These are phyloP conservation scores for Syzygium malaccense DNA, from an alignment of 441 rosid species.

Conservation along the genomic window DNA sequence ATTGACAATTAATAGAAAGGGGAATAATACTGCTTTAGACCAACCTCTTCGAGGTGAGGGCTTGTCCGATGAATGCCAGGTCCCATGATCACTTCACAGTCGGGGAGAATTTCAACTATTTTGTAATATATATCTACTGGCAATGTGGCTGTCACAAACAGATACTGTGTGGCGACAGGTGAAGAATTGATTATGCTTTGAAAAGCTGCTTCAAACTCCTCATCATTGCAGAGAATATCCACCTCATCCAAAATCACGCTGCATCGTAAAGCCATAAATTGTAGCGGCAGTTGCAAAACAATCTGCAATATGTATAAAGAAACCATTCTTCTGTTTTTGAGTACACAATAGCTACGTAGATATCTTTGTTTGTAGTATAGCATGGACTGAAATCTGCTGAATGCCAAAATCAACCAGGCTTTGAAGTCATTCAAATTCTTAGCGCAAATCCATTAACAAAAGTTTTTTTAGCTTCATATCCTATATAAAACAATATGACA, in stretches of 20 bases:
- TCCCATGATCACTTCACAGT: conserved; percentile 82
- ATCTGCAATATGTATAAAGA: background rate
- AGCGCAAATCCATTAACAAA: background rate
- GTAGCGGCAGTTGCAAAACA: background rate
- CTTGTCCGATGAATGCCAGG: conserved; percentile 86
- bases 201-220: conserved; percentile 67
- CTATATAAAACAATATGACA: background rate
- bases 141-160: conserved; percentile 88
- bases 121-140: conserved; percentile 77
- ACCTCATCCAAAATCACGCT: conserved; percentile 89
- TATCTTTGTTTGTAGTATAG: background rate
- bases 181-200: conserved; percentile 65
- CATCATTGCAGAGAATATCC: conserved; percentile 73
- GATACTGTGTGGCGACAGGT: conserved; percentile 67
- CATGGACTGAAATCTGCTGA: background rate
- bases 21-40: background rate
- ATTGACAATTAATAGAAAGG: background rate
- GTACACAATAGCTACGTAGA: background rate
- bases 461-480: background rate
- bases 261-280: conserved; percentile 20
- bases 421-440: background rate
- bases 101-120: conserved; percentile 73
- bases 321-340: background rate
- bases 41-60: conserved; percentile 79
- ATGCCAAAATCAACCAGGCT: background rate